Conservation (phyloP, 31 red algal genomes). For the Bonnemaisonia californica region DNA sequence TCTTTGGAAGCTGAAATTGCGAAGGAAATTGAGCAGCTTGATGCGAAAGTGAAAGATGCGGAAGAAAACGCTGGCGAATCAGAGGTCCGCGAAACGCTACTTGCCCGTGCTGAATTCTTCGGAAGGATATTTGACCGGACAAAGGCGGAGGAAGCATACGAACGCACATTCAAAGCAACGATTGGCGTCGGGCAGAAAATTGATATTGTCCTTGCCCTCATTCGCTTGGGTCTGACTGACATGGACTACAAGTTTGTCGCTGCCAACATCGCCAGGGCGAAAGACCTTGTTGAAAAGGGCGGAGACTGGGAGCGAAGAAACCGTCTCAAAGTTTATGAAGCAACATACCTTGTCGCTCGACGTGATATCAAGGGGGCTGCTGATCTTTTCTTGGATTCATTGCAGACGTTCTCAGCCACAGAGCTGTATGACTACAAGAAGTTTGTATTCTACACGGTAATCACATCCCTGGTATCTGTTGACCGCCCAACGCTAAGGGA, state of each 20-base stretch:
- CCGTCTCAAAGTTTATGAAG: conserved; percentile 95
- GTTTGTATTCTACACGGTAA: conserved; percentile 93
- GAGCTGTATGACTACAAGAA: conserved; percentile 81
- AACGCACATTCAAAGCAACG: conserved; percentile 78
- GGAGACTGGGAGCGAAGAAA: conserved; percentile 99
- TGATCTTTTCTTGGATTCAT: conserved; percentile 82
- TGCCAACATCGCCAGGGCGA: conserved; percentile 66
- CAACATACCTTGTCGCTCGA: conserved; percentile 68
- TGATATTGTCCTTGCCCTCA: conserved; percentile 84
- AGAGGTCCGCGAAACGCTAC: conserved; percentile 91
- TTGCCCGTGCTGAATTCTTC: conserved; percentile 81
- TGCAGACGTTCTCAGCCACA: conserved; percentile 93
- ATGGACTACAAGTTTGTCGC: conserved; percentile 70
- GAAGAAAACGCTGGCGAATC: conserved; percentile 89
- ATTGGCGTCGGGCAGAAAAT: conserved; percentile 92
- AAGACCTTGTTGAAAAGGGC: conserved; percentile 83
- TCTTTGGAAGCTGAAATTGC: conserved; percentile 69
- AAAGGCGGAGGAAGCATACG: conserved; percentile 79
- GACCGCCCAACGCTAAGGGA: conserved; percentile 86
- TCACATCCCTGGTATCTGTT: conserved; percentile 81
- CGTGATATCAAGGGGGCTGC: conserved; percentile 82
- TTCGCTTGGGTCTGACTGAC: conserved; percentile 79
- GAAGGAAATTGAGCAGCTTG: conserved; percentile 62
- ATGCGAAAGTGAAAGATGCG: conserved; percentile 66
- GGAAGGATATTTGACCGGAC: conserved; percentile 65